Percentiles rank a stretch among this genome's conserved stretches.
These are phyloP conservation scores for Clavulina sp. DNA, from an alignment of 768 basidiomycete genomes.

Conservation along the genomic window DNA sequence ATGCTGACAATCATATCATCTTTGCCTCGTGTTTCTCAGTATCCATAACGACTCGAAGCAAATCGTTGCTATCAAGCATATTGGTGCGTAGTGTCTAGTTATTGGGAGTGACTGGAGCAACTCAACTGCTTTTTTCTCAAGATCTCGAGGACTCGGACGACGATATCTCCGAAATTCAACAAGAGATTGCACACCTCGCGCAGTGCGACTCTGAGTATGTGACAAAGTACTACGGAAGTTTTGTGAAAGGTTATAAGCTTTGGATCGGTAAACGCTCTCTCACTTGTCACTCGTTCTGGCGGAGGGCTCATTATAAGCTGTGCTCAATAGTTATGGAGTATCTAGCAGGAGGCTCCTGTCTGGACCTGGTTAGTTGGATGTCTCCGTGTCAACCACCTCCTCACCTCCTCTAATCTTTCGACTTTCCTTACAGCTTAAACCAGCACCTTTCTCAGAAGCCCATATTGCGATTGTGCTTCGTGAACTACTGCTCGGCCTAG, in stretches of 20 bases:
- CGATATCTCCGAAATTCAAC: conserved; percentile 96
- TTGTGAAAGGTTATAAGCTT: conserved; percentile 89
- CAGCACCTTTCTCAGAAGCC: conserved; percentile 75
- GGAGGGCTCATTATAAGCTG: background rate
- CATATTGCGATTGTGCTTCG: conserved; percentile 93
- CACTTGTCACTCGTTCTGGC: background rate
- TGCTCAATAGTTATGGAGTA: conserved; percentile 70
- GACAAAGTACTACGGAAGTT: conserved; percentile 91
- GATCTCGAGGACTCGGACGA: conserved; percentile 97
- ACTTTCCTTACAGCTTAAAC: conserved; percentile 42
- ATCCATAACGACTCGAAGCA: conserved; percentile 88
- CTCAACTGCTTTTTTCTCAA: conserved; percentile 18
- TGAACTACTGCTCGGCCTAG: conserved; percentile 80
- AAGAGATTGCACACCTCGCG: conserved; percentile 91
- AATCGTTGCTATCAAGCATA: conserved; percentile 96
- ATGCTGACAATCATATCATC: background rate
- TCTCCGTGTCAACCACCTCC: background rate
- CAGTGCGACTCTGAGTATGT: conserved; percentile 95
- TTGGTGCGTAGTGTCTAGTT: conserved; percentile 38
- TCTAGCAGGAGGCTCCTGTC: conserved; percentile 93
- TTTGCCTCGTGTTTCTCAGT: conserved; percentile 13
- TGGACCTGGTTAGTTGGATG: conserved; percentile 43
- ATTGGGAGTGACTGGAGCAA: background rate
- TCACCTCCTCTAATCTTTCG: background rate
- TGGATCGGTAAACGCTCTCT: conserved; percentile 49